Percentiles rank a stretch among this genome's conserved stretches.
These are phyloP conservation scores for Stachybotrys elegans DNA, from an alignment of 2,329 filamentous ascomycete genomes.

Conservation along the genomic window DNA sequence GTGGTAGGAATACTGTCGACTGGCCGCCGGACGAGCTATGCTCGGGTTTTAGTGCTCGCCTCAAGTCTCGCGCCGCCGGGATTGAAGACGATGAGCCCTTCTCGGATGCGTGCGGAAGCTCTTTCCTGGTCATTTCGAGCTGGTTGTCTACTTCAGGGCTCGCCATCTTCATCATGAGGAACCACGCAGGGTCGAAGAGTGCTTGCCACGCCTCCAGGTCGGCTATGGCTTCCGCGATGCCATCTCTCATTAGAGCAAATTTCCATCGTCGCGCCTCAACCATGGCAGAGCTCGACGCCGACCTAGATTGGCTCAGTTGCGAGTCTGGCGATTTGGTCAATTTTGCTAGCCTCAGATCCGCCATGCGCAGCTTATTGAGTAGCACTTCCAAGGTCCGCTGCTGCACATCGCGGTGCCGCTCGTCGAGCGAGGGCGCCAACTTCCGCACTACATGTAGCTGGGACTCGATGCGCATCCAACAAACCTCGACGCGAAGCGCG, in stretches of 20 bases:
- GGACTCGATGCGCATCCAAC: neutral
- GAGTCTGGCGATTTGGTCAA: too few species aligned
- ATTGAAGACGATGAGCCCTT: neutral
- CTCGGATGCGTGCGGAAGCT: neutral
- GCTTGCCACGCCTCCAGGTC: conserved; percentile 10
- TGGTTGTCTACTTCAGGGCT: conserved; percentile 5
- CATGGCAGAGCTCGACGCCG: too few species aligned
- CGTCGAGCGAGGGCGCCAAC: neutral
- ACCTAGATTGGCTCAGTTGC: too few species aligned
- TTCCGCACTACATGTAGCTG: neutral
- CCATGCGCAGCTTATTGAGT: neutral
- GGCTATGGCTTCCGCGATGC: conserved; percentile 5
- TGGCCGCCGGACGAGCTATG: neutral
- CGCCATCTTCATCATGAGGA: conserved; percentile 9
- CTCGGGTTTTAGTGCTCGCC: neutral
- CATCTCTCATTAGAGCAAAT: conserved; percentile 5
- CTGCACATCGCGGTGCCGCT: neutral
- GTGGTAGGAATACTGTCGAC: neutral
- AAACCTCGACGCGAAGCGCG: neutral
- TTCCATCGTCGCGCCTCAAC: too few species aligned
- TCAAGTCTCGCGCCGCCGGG: neutral
- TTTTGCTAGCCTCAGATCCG: neutral
- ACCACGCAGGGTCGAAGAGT: conserved; percentile 10
- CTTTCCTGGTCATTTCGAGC: neutral
- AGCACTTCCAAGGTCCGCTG: neutral